Conservation (phyloP, 331 rosid genomes). For the Ulmus americana region DNA sequence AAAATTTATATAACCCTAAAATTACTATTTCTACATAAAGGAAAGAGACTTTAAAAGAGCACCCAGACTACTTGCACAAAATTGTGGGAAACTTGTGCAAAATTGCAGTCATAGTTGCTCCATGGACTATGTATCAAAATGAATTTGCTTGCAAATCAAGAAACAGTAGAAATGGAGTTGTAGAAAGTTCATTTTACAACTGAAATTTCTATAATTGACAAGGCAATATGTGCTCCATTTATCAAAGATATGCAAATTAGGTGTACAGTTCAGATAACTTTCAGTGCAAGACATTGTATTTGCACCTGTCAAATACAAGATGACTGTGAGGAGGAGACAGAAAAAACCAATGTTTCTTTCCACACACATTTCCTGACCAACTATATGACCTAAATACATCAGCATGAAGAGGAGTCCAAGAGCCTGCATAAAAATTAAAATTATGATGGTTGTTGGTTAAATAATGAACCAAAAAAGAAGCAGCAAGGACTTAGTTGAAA, state of each 20-base stretch:
- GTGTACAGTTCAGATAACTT: neutral
- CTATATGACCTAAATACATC: slow-evolving; percentile 94
- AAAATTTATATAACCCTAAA: neutral
- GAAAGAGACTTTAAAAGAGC: neutral
- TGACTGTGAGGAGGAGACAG: slow-evolving; percentile 72
- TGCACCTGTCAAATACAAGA: slow-evolving; percentile 79
- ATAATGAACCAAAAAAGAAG: neutral
- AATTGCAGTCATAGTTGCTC: neutral
- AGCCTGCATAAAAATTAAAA: slow-evolving; percentile 49
- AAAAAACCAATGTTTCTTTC: slow-evolving; percentile 84
- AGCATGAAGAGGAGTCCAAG: slow-evolving; percentile 98
- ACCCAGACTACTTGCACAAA: neutral
- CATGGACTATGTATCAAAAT: neutral
- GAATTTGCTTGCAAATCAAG: neutral
- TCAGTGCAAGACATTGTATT: slow-evolving; percentile 15
- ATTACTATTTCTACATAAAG: neutral
- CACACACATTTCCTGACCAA: slow-evolving; percentile 90
- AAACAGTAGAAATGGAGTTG: neutral
- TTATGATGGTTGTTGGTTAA: slow-evolving; percentile 12
- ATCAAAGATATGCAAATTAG: neutral
- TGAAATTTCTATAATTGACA: neutral
- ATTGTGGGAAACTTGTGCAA: neutral
- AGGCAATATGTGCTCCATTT: neutral
- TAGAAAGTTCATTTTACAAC: neutral
- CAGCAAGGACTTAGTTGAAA: slow-evolving; percentile 12